A percentile compares a stretch with the other conserved stretches of the same genome.
phyloP scores from a whole-genome alignment of 129 eudicot species.

The Cynara cardunculus region DNA sequence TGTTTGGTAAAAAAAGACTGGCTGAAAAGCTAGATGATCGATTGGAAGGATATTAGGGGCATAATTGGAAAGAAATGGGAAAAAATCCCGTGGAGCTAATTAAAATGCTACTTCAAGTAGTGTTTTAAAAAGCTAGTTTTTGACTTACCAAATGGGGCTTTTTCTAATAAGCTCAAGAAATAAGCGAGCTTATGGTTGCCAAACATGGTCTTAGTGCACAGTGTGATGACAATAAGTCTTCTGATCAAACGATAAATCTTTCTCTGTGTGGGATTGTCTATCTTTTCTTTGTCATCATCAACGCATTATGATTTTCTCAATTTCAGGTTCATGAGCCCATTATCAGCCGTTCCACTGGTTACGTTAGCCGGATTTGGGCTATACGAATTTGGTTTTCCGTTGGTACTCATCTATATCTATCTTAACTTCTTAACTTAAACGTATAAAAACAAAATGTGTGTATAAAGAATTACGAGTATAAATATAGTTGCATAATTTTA shows the following conservation, averaged over 20 bases:
- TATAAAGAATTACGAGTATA: background rate
- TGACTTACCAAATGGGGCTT: background rate
- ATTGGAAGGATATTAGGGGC: too few species aligned
- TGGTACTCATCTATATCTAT: constrained; percentile 41
- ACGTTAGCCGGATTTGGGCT: constrained; percentile 84
- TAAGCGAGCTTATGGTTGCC: background rate
- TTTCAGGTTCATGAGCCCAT: constrained; percentile 87
- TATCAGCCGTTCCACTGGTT: constrained; percentile 85
- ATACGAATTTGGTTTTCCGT: constrained; percentile 89
- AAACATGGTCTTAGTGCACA: background rate
- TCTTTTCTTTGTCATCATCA: background rate
- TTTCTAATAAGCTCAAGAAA: background rate
- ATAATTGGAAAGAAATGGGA: too few species aligned
- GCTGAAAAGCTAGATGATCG: too few species aligned
- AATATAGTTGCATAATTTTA: constrained; percentile 4
- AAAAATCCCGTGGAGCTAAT: background rate
- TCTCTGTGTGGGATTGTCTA: too few species aligned
- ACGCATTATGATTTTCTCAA: background rate
- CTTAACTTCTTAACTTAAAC: background rate
- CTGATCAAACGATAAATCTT: too few species aligned
- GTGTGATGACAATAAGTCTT: too few species aligned
- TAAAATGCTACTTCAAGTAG: background rate
- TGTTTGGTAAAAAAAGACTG: background rate
- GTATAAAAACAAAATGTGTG: background rate
- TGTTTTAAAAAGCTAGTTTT: background rate